Base-by-base conservation (phyloP, 768 basidiomycete species). In the Pholiota microspora region DNA sequence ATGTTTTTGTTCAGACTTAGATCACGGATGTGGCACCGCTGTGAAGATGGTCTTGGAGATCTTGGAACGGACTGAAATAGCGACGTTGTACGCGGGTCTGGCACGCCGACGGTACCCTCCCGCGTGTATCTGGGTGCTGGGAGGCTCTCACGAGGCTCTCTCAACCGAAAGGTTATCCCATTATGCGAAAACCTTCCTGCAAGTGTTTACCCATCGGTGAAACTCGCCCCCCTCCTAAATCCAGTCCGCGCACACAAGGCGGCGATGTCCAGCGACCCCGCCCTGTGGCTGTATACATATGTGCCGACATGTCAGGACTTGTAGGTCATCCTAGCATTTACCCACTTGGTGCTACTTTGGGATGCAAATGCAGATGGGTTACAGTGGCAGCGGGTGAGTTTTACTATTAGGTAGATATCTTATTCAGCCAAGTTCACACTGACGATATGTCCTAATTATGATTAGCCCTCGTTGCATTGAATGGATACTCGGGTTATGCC, bases 401-500 rank as follows among this genome's bases (percentile, higher is more conserved):
- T 31, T 12, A 31, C 29, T 6, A 6, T 31, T n/a, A n/a, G 29
- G 29, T 31, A 6, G 29, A 31, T 31, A 31, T 31, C 40, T 36
- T 36, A 16, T 36, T 15, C n/a, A 36, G 35, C 35, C n/a, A n/a
- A n/a, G 9, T 36, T 36, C 35, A 36, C 35, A 36, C 13, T 36
- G 35, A 16, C 35, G n/a, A 36, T 24, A 45, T 2, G 15, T 45
- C 23, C 25, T 27, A n/a, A n/a, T n/a, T n/a, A n/a, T n/a, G 25
- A 46, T 15, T 15, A 28, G 25, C 15, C 25, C 13, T 46, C 45
- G 21, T 31, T n/a, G n/a, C 38, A 21, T 40, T 40, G n/a, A 40
- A 40, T 40, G 38, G 45, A n/a, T 49, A 49, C 48, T 49, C 48
- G 48, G 48, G 48, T 49, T 49, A 49, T 36, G 25, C n/a, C 45